Evolutionary conservation across 83 land plant genomes (phyloP), one percentile per base, ranked within the genome.

Genomic region (Diphasiastrum complanatum): DNA sequence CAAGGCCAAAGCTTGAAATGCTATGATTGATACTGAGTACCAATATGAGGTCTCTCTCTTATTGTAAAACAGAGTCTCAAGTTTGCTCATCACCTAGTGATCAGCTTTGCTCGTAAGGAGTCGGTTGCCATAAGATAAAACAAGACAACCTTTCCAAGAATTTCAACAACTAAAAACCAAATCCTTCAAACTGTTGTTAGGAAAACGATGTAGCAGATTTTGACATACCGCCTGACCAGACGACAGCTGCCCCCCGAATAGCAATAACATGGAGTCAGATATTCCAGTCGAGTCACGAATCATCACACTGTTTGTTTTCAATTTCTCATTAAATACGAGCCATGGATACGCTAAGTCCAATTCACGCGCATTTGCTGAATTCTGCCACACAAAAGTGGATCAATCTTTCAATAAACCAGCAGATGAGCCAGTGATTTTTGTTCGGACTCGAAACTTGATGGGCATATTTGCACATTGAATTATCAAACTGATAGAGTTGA

Each of bases 301-400:
- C 58, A 82, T 80, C 45, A 95, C 85, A 36, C 78, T 78, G 61
- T 79, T 77, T 31, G 81, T 85, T 80, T 86, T 93, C 12, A 93
- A 78, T 69, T 93, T 93, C 63, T 89, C 99, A 73, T 81, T 83
- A 81, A 88, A 93, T 37, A 81, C 86, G 5, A 93, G 58, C 99
- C 99, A 93, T 19, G 99, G 99, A 67, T 73, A 85, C 33, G 81
- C 81, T 50, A 85, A 75, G 32, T 57, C 80, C 30, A 62, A 45
- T 51, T 83, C 82, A 60, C 72, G 71, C 14, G 80, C 81, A 74
- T 89, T 83, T 22, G 89, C 85, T 1, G 99, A 93, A 47, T 69
- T 85, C 85, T 89, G 62, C 32, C 34, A 40, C 34, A 45, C 12
- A 5, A 29, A 18, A 28, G 24, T 6, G 35, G 14, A 33, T 5